A percentile compares a stretch with the other conserved stretches of the same genome.
These are phyloP conservation scores for Phellopilus nigrolimitatus DNA, from an alignment of 1,284 basidiomycete species.

Conservation along the genomic window DNA sequence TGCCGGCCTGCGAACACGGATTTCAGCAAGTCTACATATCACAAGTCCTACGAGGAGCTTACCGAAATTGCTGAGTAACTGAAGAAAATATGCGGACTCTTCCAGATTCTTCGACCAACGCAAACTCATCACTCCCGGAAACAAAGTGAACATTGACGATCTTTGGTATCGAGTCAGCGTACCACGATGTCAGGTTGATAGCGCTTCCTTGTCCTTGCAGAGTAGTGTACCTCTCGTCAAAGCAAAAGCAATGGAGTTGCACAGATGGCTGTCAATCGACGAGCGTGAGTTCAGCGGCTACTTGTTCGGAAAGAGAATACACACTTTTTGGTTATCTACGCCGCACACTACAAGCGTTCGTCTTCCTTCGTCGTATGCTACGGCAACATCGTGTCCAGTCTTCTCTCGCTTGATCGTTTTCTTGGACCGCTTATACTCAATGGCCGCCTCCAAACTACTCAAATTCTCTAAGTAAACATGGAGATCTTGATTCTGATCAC, in stretches of 20 bases:
- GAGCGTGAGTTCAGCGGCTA: too few species aligned
- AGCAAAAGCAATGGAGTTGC: slow-evolving; percentile 39
- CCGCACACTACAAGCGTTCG: slow-evolving; percentile 42
- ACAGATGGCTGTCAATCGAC: too few species aligned
- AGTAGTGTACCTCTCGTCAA: slow-evolving; percentile 39
- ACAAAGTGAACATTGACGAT: slow-evolving; percentile 38
- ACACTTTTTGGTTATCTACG: slow-evolving; percentile 32
- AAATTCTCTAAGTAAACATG: slow-evolving; percentile 38
- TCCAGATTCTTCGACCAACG: slow-evolving; percentile 39
- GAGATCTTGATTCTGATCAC: slow-evolving; percentile 31
- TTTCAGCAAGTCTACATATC: not conserved
- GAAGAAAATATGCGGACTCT: slow-evolving; percentile 46
- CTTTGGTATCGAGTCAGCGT: slow-evolving; percentile 26
- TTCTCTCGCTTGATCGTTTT: slow-evolving; percentile 40
- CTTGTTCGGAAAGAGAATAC: not conserved
- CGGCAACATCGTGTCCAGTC: slow-evolving; percentile 37
- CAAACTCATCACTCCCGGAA: slow-evolving; percentile 43
- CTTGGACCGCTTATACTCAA: slow-evolving; percentile 25
- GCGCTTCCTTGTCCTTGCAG: slow-evolving; percentile 35
- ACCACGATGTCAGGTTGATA: slow-evolving; percentile 43
- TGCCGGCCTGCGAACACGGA: slow-evolving; percentile 37
- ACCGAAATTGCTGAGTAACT: slow-evolving; percentile 48
- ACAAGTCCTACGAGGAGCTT: slow-evolving; percentile 8
- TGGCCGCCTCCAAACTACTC: slow-evolving; percentile 29
- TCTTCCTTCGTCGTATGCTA: slow-evolving; percentile 48